phyloP scores from a whole-genome alignment of 345 rosid genomes.

The Boechera divaricarpa region DNA sequence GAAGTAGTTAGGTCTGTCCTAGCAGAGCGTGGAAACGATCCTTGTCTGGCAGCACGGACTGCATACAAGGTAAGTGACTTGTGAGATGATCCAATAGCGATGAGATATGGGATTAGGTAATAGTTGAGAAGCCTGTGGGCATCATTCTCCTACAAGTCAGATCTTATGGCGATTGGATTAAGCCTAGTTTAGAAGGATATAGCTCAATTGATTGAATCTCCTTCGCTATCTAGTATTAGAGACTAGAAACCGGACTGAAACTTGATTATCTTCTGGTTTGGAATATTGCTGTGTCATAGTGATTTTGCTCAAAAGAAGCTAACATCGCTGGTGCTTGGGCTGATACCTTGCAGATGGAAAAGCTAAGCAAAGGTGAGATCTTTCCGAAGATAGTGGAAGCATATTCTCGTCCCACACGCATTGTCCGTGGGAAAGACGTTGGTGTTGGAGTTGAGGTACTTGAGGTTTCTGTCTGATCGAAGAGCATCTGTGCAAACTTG shows the following conservation, averaged over 20 bases:
- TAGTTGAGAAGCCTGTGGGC: slow-evolving; percentile 24
- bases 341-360: slow-evolving; percentile 67
- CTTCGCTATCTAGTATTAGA: slow-evolving; percentile 4
- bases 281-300: slow-evolving; percentile 4
- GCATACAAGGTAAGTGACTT: slow-evolving; percentile 65
- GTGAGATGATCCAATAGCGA: slow-evolving; percentile 16
- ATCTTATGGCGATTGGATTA: slow-evolving; percentile 23
- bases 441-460: slow-evolving; percentile 67
- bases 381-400: slow-evolving; percentile 86
- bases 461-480: slow-evolving; percentile 17
- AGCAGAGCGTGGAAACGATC: slow-evolving; percentile 74
- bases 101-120: slow-evolving; percentile 5
- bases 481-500: slow-evolving; percentile 19
- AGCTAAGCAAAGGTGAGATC: slow-evolving; percentile 61
- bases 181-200: slow-evolving; percentile 7
- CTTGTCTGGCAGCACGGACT: slow-evolving; percentile 87
- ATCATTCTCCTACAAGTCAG: slow-evolving; percentile 3
- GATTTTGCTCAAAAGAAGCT: neutral
- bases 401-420: slow-evolving; percentile 94
- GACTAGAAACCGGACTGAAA: slow-evolving; percentile 10
- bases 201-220: slow-evolving; percentile 9
- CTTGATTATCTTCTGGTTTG: slow-evolving; percentile 6
- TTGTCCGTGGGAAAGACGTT: slow-evolving; percentile 85
- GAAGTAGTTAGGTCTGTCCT: slow-evolving; percentile 91
- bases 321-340: slow-evolving; percentile 5